phyloP scores from a whole-genome alignment of 2,329 filamentous ascomycete species.

The Arthrobotrys musiformis region DNA sequence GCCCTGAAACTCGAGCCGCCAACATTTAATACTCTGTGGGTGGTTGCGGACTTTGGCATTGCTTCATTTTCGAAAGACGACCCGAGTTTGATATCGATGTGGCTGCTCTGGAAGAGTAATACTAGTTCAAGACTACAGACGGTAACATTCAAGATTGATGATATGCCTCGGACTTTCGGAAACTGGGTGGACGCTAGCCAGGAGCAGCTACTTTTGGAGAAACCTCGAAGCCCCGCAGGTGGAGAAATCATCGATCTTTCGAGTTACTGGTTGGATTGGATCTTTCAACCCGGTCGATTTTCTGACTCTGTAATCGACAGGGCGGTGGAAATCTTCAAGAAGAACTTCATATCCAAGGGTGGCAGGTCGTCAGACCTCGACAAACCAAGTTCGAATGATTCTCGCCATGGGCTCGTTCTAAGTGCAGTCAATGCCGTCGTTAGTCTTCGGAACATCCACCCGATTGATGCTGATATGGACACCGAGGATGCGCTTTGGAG shows the following conservation, averaged over 20 bases:
- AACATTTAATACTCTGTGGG: constrained; percentile 81
- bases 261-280: constrained; percentile 85
- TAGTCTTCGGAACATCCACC: constrained; percentile 34
- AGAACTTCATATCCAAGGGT: constrained; percentile 47
- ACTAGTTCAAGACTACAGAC: constrained; percentile 79
- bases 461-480: constrained; percentile 30
- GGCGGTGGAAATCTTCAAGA: constrained; percentile 81
- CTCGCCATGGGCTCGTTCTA: constrained; percentile 38
- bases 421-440: constrained; percentile 43
- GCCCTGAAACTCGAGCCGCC: constrained; percentile 75
- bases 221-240: constrained; percentile 60
- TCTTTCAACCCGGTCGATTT: constrained; percentile 86
- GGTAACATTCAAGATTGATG: constrained; percentile 76
- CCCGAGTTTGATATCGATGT: constrained; percentile 72
- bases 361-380: constrained; percentile 43
- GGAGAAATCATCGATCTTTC: constrained; percentile 70
- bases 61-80: constrained; percentile 66
- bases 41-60: constrained; percentile 78
- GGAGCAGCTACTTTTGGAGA: constrained; percentile 69
- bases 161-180: constrained; percentile 72
- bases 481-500: constrained; percentile 76
- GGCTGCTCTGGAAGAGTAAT: constrained; percentile 87
- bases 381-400: constrained; percentile 40
- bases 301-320: constrained; percentile 82
- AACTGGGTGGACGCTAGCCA: constrained; percentile 77